phyloP scores from a whole-genome alignment of 2,329 filamentous ascomycete genomes.

The Fusarium armeniacum region DNA sequence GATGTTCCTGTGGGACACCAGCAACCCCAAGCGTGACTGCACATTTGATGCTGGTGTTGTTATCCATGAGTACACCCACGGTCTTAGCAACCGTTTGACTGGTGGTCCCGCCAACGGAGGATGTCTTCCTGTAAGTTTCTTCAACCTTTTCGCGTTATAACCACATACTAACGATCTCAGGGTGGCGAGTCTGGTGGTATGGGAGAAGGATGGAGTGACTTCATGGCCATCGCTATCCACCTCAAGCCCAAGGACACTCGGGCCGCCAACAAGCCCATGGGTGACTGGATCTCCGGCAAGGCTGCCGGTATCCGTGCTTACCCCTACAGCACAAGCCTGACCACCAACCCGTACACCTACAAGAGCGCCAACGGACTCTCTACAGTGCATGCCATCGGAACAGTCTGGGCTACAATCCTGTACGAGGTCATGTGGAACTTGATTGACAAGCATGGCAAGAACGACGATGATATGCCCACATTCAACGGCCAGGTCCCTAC shows the following conservation, averaged over 20 bases:
- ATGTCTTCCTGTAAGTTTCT: constrained; percentile 56
- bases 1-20: constrained; percentile 69
- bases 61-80: constrained; percentile 71
- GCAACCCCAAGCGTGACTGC: constrained; percentile 65
- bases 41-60: constrained; percentile 72
- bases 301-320: constrained; percentile 63
- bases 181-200: constrained; percentile 67
- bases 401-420: constrained; percentile 57
- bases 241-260: constrained; percentile 63
- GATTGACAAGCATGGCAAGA: constrained; percentile 69
- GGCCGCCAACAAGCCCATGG: constrained; percentile 62
- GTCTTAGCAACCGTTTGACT: constrained; percentile 66
- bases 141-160: rapidly evolving
- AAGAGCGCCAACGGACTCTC: constrained; percentile 55
- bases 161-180: neutral
- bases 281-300: constrained; percentile 63
- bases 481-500: constrained; percentile 63
- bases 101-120: constrained; percentile 68
- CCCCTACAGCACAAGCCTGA: constrained; percentile 65
- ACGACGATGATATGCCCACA: constrained; percentile 57
- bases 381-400: constrained; percentile 64
- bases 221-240: constrained; percentile 66
- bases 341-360: constrained; percentile 66
- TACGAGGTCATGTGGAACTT: constrained; percentile 72
- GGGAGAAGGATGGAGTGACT: constrained; percentile 72